Evolutionary conservation across 768 basidiomycete species (phyloP).

Genomic region (Suillus tomentosus): DNA sequence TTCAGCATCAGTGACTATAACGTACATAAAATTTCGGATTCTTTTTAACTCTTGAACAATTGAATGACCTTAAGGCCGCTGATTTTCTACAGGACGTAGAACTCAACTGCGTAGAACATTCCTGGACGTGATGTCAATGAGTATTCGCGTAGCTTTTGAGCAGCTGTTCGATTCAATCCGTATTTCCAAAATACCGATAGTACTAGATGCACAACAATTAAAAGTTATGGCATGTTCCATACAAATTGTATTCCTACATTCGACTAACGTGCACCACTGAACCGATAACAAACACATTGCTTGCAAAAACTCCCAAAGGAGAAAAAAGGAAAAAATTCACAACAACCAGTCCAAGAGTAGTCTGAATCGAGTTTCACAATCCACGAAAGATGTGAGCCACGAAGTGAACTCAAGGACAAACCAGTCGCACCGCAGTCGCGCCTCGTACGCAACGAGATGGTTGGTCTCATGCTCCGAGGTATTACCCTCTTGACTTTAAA

Average conservation of each 20-base stretch:
- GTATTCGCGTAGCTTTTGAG: too few relatives aligned
- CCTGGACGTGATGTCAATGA: too few relatives aligned
- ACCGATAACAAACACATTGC: background rate
- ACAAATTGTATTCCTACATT: background rate
- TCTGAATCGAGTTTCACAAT: conserved; percentile 2
- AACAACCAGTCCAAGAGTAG: background rate
- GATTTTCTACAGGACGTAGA: too few relatives aligned
- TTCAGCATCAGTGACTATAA: too few relatives aligned
- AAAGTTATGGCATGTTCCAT: background rate
- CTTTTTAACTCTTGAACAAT: too few relatives aligned
- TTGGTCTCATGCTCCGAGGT: background rate
- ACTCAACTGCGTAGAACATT: too few relatives aligned
- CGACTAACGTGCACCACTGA: background rate
- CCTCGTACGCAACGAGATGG: background rate
- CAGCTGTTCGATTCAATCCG: background rate
- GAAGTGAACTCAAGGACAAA: conserved; percentile 2
- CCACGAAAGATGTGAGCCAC: background rate
- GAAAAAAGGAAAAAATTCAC: background rate
- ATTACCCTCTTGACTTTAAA: background rate
- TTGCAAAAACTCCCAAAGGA: background rate
- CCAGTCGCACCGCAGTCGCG: background rate
- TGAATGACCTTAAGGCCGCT: too few relatives aligned
- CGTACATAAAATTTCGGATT: too few relatives aligned
- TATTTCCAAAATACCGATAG: background rate
- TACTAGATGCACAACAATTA: background rate